A percentile compares a stretch with the other conserved stretches of the same genome.
These are phyloP conservation scores for Pholiota microspora DNA, from an alignment of 768 basidiomycete species.

Conservation along the genomic window DNA sequence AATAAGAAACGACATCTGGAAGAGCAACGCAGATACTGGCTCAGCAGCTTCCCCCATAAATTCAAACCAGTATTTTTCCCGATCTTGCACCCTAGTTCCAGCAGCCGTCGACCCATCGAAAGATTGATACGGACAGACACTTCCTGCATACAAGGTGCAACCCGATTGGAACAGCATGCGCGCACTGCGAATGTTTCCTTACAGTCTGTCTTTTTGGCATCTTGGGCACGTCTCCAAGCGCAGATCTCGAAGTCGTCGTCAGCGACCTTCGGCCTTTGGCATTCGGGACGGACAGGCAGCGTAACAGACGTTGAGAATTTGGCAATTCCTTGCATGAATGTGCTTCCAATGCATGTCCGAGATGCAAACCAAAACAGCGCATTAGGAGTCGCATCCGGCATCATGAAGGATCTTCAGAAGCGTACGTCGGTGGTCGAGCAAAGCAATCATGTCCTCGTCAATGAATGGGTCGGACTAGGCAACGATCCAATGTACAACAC, in stretches of 20 bases:
- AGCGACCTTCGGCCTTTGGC: constrained; percentile 46
- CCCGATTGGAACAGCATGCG: constrained; percentile 41
- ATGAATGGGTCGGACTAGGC: constrained; percentile 32
- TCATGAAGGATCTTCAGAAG: constrained; percentile 33
- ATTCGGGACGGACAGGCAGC: constrained; percentile 38
- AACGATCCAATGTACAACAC: constrained; percentile 38
- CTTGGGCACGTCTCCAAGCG: constrained; percentile 41
- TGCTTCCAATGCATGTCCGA: constrained; percentile 35
- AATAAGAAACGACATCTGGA: constrained; percentile 18
- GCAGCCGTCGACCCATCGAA: neutral
- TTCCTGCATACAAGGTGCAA: constrained; percentile 14
- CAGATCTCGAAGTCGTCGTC: constrained; percentile 22
- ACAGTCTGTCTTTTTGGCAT: constrained; percentile 39
- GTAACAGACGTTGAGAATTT: constrained; percentile 32
- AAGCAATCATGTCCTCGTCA: constrained; percentile 32
- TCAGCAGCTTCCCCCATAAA: constrained; percentile 25
- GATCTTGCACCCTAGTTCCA: constrained; percentile 1
- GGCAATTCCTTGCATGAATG: constrained; percentile 45
- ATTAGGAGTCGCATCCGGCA: constrained; percentile 27
- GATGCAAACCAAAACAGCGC: constrained; percentile 13
- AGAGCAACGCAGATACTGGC: constrained; percentile 35
- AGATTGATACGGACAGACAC: constrained; percentile 12
- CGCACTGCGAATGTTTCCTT: constrained; percentile 31
- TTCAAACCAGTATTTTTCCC: constrained; percentile 19
- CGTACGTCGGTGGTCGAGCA: constrained; percentile 41